Evolutionary conservation across 257 asterid genomes (phyloP).

Genomic region (Paraleonurus japonicus): DNA sequence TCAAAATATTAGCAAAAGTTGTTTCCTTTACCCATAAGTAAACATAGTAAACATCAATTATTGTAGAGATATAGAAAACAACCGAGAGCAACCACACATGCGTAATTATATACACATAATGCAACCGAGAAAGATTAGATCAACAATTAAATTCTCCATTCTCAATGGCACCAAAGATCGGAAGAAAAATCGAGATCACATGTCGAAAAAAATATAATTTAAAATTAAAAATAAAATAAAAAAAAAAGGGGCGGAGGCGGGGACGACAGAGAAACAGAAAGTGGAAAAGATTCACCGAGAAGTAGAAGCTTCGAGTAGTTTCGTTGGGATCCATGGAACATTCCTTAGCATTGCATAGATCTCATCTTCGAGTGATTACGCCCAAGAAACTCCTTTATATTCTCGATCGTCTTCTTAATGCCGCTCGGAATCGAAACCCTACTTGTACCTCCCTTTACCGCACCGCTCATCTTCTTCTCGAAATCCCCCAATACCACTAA

Average conservation of each 20-base stretch:
- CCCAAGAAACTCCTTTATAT: too few relatives aligned
- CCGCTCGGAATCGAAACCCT: conserved; percentile 78
- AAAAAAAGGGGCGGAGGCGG: too few relatives aligned
- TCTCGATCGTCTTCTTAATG: conserved; percentile 74
- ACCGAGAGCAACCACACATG: not conserved
- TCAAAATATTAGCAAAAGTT: conserved; percentile 5
- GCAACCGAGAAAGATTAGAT: too few relatives aligned
- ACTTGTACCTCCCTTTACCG: conserved; percentile 60
- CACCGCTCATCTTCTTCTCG: conserved; percentile 59
- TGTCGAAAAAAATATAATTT: not conserved
- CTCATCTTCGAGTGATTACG: too few relatives aligned
- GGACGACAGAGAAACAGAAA: not conserved
- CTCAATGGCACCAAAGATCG: conserved; percentile 37
- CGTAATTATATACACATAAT: too few relatives aligned
- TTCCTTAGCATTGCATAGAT: too few relatives aligned
- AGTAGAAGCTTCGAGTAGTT: conserved; percentile 74
- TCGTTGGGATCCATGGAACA: too few relatives aligned
- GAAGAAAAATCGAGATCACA: conserved; percentile 35
- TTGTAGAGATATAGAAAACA: conserved; percentile 10
- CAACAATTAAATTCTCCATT: too few relatives aligned
- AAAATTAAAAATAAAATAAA: not conserved
- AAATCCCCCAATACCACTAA: conserved; percentile 38
- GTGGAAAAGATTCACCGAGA: conserved; percentile 50
- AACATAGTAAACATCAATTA: not conserved
- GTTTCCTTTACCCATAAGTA: not conserved